Evolutionary conservation across 1,139 yeast genomes (phyloP).

Genomic region (Sugiyamaella xylanicola): DNA sequence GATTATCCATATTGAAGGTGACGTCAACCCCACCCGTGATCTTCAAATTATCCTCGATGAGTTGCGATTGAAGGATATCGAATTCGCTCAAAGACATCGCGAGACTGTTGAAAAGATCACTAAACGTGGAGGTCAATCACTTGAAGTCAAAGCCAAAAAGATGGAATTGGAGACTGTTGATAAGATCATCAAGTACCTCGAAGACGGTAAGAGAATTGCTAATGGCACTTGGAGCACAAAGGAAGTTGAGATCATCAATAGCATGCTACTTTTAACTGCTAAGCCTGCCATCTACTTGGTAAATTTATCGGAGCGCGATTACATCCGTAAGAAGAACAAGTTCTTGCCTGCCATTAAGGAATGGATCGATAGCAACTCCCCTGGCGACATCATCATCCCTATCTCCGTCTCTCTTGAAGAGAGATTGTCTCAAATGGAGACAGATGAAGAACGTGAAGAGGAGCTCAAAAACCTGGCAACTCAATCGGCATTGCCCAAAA

Average conservation of each 20-base stretch:
- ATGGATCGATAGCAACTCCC: slow-evolving; percentile 93
- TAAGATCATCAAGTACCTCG: slow-evolving; percentile 71
- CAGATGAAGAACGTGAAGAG: slow-evolving; percentile 88
- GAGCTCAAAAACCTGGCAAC: slow-evolving; percentile 89
- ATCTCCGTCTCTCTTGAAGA: slow-evolving; percentile 92
- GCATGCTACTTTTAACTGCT: slow-evolving; percentile 81
- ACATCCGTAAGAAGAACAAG: slow-evolving; percentile 97
- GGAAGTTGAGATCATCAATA: slow-evolving; percentile 86
- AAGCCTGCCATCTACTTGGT: slow-evolving; percentile 95
- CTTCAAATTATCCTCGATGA: slow-evolving; percentile 90
- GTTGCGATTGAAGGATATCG: slow-evolving; percentile 94
- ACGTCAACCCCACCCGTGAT: slow-evolving; percentile 94
- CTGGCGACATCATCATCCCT: slow-evolving; percentile 95
- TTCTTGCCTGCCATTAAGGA: slow-evolving; percentile 86
- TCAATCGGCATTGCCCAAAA: slow-evolving; percentile 80
- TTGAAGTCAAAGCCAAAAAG: slow-evolving; percentile 92
- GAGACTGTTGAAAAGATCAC: slow-evolving; percentile 86
- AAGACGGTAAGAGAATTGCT: slow-evolving; percentile 87
- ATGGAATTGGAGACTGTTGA: slow-evolving; percentile 86
- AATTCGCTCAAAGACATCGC: slow-evolving; percentile 86
- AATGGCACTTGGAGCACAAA: slow-evolving; percentile 86
- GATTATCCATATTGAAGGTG: slow-evolving; percentile 96
- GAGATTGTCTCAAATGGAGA: slow-evolving; percentile 82
- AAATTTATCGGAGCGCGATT: slow-evolving; percentile 91
- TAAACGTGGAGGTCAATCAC: slow-evolving; percentile 87